A percentile compares a stretch with the other conserved stretches of the same genome.
Evolutionary conservation across 176 grass and related monocot species (phyloP).

Genomic region (Cymbopogon citratus): DNA sequence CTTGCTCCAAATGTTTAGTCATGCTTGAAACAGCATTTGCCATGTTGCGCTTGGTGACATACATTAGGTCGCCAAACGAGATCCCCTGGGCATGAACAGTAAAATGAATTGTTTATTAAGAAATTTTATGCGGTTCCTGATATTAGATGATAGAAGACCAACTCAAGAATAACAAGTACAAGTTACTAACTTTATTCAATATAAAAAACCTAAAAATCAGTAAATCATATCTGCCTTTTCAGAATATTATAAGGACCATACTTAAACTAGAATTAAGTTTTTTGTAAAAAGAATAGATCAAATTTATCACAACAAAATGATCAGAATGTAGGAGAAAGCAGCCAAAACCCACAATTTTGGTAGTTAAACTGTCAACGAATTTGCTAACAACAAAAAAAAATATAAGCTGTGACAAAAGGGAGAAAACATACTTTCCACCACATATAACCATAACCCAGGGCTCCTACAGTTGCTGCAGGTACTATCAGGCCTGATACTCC

Average conservation of each 20-base stretch:
- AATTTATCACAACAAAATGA: background rate
- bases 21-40: slow-evolving; percentile 81
- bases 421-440: slow-evolving; percentile 88
- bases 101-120: background rate
- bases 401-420: slow-evolving; percentile 4
- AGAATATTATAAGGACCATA: background rate
- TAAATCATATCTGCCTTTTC: background rate
- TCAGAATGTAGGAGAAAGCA: background rate
- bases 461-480: slow-evolving; percentile 85
- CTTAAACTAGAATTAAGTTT: background rate
- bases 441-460: slow-evolving; percentile 90
- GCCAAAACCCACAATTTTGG: background rate
- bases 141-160: background rate
- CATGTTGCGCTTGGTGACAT: slow-evolving; percentile 93
- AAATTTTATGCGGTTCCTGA: background rate
- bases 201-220: background rate
- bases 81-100: slow-evolving; percentile 51
- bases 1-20: slow-evolving; percentile 93
- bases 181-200: background rate
- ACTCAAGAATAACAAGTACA: slow-evolving; percentile 15
- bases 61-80: slow-evolving; percentile 89
- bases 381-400: slow-evolving; percentile 17
- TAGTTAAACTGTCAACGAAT: background rate
- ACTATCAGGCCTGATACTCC: slow-evolving; percentile 71
- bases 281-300: background rate